Percentiles rank a stretch among this genome's conserved stretches.
These are phyloP conservation scores for Populus hybrid DNA, from an alignment of 441 rosid species.

Conservation along the genomic window DNA sequence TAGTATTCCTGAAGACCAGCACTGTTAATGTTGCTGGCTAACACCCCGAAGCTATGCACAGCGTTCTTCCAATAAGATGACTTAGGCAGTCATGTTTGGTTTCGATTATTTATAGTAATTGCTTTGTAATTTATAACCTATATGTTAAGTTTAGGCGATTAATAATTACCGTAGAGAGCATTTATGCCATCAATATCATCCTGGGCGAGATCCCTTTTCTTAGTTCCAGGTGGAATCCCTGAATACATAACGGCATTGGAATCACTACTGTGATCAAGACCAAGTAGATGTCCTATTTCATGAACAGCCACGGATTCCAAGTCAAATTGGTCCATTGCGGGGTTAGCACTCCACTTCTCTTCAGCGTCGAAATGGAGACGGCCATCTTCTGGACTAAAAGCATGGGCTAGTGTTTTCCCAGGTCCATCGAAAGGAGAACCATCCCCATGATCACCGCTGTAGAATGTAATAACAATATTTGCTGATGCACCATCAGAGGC, in stretches of 20 bases:
- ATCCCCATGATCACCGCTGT: conserved; percentile 5
- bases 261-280: conserved; percentile 12
- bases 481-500: background rate
- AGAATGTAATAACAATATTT: conserved; percentile 1
- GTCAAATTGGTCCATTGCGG: background rate
- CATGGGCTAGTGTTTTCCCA: background rate
- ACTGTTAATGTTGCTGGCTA: no score
- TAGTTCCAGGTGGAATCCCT: background rate
- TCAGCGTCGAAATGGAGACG: conserved; percentile 9
- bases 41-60: background rate
- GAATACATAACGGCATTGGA: conserved; percentile 13
- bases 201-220: background rate
- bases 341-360: conserved; percentile 8
- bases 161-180: background rate
- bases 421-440: conserved; percentile 1
- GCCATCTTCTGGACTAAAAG: background rate
- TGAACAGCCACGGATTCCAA: conserved; percentile 15
- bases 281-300: conserved; percentile 21
- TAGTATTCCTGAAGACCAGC: no score
- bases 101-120: no score
- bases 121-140: no score
- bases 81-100: no score
- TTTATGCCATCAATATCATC: conserved; percentile 15
- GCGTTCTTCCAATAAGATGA: no score
- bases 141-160: background rate